phyloP scores from a whole-genome alignment of 1,139 yeast species.

The Yamadazyma atmosphaerica region DNA sequence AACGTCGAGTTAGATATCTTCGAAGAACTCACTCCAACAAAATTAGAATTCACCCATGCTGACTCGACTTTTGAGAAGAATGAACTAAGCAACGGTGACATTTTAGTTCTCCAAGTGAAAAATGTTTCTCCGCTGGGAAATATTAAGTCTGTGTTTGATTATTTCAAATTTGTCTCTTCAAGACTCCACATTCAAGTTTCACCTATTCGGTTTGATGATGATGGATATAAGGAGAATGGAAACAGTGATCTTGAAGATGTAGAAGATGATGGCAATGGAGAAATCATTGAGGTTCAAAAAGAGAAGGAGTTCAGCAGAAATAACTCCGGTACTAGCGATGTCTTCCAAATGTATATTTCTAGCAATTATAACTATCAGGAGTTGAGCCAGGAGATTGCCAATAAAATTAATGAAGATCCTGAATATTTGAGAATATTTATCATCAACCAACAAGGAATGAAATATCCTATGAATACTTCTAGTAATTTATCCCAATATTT shows the following conservation, averaged over 20 bases:
- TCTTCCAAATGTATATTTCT: constrained; percentile 71
- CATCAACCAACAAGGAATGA: constrained; percentile 53
- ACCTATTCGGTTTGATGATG: constrained; percentile 41
- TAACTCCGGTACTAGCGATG: constrained; percentile 17
- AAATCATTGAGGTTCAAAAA: constrained; percentile 5
- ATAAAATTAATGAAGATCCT: constrained; percentile 54
- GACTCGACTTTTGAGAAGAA: constrained; percentile 54
- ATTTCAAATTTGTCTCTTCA: constrained; percentile 64
- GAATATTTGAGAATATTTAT: constrained; percentile 66
- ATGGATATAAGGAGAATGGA: constrained; percentile 3
- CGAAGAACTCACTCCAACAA: constrained; percentile 73
- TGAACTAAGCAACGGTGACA: constrained; percentile 80
- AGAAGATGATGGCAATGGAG: constrained; percentile 19
- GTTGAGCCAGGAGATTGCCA: constrained; percentile 61
- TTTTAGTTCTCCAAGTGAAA: constrained; percentile 56
- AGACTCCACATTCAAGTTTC: constrained; percentile 61
- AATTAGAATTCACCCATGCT: constrained; percentile 51
- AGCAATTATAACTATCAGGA: constrained; percentile 58
- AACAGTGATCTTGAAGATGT: constrained; percentile 53
- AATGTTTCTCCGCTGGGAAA: constrained; percentile 21
- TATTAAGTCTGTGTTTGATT: constrained; percentile 43
- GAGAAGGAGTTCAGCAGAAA: constrained; percentile 10
- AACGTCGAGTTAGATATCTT: constrained; percentile 44
- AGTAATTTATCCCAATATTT: constrained; percentile 46
- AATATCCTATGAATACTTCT: constrained; percentile 47